Conservation (phyloP, 257 asterid genomes). For the Misopates orontium region DNA sequence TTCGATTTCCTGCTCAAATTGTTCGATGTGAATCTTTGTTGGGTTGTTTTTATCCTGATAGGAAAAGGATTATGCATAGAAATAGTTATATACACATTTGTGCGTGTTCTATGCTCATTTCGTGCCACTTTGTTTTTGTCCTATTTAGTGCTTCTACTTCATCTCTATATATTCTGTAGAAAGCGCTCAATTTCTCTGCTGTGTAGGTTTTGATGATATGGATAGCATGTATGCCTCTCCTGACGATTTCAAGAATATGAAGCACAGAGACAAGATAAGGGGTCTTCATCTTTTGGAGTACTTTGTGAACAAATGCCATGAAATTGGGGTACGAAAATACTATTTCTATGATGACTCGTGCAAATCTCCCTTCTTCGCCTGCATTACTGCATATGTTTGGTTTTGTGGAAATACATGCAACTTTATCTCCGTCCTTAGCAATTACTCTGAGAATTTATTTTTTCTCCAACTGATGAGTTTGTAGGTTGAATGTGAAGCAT, state of each 20-base stretch:
- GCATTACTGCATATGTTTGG: conserved; percentile 4
- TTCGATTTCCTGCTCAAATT: neutral
- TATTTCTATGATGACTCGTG: neutral
- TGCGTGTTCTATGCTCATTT: conserved; percentile 1
- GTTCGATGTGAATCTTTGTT: neutral
- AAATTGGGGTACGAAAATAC: conserved; percentile 62
- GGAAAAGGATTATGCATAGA: neutral
- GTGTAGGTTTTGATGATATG: conserved; percentile 74
- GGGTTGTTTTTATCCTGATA: conserved; percentile 2
- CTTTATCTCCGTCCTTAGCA: conserved; percentile 1
- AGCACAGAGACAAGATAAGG: conserved; percentile 52
- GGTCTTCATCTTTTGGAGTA: conserved; percentile 83
- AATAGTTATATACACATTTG: neutral
- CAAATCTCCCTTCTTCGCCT: neutral
- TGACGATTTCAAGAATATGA: conserved; percentile 61
- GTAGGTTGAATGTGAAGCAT: conserved; percentile 85
- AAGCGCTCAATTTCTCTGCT: conserved; percentile 21
- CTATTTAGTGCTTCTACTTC: neutral
- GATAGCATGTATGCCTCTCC: conserved; percentile 78
- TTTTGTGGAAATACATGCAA: neutral
- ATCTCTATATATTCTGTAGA: neutral
- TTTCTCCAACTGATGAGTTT: conserved; percentile 9
- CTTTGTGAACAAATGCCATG: conserved; percentile 78
- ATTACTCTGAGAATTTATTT: neutral
- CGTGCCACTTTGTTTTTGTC: conserved; percentile 1